Conservation (phyloP, 768 basidiomycete genomes). For the Mycena belliarum region DNA sequence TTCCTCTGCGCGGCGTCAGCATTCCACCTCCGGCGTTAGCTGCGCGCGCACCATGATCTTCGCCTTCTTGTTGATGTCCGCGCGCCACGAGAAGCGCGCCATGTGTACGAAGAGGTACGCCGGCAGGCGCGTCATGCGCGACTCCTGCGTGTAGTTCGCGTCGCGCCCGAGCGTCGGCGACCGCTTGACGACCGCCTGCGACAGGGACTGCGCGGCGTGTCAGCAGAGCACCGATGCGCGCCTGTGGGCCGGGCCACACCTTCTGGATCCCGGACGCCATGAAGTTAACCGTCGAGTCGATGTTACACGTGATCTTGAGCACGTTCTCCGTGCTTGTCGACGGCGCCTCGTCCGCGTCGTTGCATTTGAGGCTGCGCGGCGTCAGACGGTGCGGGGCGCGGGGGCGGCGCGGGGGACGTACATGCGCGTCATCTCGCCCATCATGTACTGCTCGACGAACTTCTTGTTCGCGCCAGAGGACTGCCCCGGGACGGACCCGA, state of each 20-base stretch:
- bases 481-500: conserved; percentile 67
- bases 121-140: conserved; percentile 82
- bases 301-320: conserved; percentile 92
- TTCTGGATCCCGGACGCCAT: conserved; percentile 85
- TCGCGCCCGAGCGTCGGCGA: conserved; percentile 79
- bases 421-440: conserved; percentile 77
- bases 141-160: conserved; percentile 79
- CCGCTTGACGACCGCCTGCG: conserved; percentile 82
- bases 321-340: conserved; percentile 68
- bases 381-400: neutral
- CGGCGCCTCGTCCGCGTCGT: conserved; percentile 77
- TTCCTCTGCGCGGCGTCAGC: conserved; percentile 59
- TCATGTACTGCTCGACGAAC: conserved; percentile 82
- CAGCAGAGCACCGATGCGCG: neutral
- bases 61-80: conserved; percentile 88
- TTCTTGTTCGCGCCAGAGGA: conserved; percentile 38
- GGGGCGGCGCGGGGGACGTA: conserved; percentile 24
- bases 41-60: conserved; percentile 85
- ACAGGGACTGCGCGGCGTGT: conserved; percentile 60
- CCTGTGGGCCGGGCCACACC: conserved; percentile 37
- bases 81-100: conserved; percentile 95
- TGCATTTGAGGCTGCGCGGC: conserved; percentile 64
- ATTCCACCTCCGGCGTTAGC: neutral
- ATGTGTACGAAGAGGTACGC: conserved; percentile 87
- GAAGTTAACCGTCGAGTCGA: conserved; percentile 82